A percentile compares a stretch with the other conserved stretches of the same genome.
Conservation (phyloP, 176 grass and related monocot species). For the Carex littledalei region DNA sequence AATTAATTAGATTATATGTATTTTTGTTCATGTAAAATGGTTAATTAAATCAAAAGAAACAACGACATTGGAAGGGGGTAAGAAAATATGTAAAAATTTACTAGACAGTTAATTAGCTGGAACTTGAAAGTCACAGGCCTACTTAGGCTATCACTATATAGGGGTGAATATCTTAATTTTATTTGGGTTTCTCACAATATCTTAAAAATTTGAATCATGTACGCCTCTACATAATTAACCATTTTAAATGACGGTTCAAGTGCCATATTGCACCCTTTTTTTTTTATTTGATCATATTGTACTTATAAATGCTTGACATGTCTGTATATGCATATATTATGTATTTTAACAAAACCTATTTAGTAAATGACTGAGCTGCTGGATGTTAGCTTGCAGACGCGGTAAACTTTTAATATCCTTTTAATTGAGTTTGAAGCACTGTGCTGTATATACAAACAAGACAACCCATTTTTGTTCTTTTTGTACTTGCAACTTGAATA, state of each 20-base stretch:
- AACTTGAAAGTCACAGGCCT: not conserved
- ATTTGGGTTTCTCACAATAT: not conserved
- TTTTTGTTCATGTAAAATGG: not conserved
- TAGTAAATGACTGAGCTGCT: not conserved
- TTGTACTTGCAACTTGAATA: not conserved
- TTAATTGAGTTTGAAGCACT: not conserved
- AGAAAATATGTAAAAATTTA: not conserved
- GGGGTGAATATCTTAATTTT: not conserved
- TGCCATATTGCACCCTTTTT: not conserved
- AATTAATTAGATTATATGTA: not conserved
- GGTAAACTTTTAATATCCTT: not conserved
- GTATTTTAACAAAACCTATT: not conserved
- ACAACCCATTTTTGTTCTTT: not conserved
- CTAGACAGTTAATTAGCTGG: not conserved
- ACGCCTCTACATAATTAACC: not conserved
- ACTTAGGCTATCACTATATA: not conserved
- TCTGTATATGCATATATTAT: not conserved
- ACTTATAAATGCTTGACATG: not conserved
- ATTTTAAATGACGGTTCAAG: not conserved
- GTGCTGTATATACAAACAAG: not conserved
- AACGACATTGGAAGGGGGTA: not conserved
- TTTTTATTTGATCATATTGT: not conserved
- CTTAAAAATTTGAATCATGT: not conserved
- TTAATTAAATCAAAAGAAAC: not conserved
- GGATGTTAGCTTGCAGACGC: conserved; percentile 12